A percentile compares a stretch with the other conserved stretches of the same genome.
Conservation (phyloP, 164 flowering plant species). For the Umbilicus rupestris region DNA sequence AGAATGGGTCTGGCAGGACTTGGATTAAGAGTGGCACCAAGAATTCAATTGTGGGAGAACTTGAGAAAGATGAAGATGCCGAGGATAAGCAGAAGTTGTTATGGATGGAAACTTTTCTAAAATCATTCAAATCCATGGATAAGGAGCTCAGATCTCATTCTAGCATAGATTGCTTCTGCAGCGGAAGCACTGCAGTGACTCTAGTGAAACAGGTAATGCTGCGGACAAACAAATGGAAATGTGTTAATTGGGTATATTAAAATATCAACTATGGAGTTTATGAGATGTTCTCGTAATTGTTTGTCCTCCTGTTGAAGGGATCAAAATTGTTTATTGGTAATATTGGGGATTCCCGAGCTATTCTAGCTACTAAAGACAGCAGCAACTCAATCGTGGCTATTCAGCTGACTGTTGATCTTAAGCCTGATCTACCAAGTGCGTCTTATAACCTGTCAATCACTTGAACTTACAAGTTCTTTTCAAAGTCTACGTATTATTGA, state of each 20-base stretch:
- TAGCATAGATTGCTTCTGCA: constrained; percentile 79
- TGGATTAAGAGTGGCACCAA: constrained; percentile 33
- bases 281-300: background rate
- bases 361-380: constrained; percentile 64
- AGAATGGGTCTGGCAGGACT: constrained; percentile 25
- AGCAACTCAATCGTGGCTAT: constrained; percentile 55
- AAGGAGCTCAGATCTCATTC: constrained; percentile 78
- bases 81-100: constrained; percentile 36
- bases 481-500: constrained; percentile 6
- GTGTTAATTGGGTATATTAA: constrained; percentile 1
- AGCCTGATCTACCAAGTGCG: constrained; percentile 88
- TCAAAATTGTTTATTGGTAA: constrained; percentile 72
- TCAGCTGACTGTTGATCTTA: constrained; percentile 78
- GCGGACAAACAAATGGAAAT: background rate
- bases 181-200: constrained; percentile 92
- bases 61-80: constrained; percentile 27
- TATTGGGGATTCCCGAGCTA: constrained; percentile 94
- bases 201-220: constrained; percentile 66
- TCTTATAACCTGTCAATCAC: constrained; percentile 6
- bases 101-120: constrained; percentile 77
- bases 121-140: constrained; percentile 83
- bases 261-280: background rate
- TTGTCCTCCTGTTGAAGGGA: constrained; percentile 38
- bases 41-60: constrained; percentile 29
- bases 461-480: background rate